Evolutionary conservation across 305 asterid genomes (phyloP).

Genomic region (Solanum hybrid): DNA sequence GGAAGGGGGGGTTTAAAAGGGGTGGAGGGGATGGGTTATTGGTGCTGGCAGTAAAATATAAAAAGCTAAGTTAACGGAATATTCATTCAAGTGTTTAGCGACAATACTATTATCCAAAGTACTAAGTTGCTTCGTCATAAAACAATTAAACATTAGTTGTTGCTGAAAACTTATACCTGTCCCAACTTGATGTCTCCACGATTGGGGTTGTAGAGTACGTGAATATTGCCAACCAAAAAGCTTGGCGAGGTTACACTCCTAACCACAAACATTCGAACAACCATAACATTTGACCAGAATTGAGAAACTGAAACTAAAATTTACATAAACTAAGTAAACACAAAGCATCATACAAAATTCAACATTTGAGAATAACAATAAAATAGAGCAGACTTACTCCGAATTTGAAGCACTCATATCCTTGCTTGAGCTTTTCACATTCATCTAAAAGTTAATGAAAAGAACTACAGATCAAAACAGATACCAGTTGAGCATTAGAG

Average conservation of each 20-base stretch:
- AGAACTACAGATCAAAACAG: background rate
- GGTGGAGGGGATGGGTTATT: background rate
- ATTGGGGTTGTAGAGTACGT: conserved; percentile 74
- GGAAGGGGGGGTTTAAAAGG: background rate
- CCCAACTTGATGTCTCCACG: conserved; percentile 92
- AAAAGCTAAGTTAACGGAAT: background rate
- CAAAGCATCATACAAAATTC: background rate
- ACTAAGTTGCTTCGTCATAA: background rate
- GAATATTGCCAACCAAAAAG: conserved; percentile 68
- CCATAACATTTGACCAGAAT: background rate
- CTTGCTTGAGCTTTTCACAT: conserved; percentile 15
- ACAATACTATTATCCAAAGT: background rate
- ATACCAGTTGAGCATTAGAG: background rate
- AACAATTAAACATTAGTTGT: background rate
- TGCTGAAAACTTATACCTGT: conserved; percentile 39
- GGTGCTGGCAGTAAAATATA: background rate
- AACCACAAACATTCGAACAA: conserved; percentile 13
- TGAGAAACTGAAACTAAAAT: background rate
- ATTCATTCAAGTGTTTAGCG: background rate
- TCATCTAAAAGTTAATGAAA: conserved; percentile 38
- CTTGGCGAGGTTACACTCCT: conserved; percentile 33
- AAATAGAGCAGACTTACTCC: conserved; percentile 20
- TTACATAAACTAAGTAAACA: background rate
- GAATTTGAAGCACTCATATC: conserved; percentile 21
- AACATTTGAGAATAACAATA: background rate